These are phyloP conservation scores for Apiotrichum siamense DNA, from an alignment of 1,284 basidiomycete species.

Conservation along the genomic window DNA sequence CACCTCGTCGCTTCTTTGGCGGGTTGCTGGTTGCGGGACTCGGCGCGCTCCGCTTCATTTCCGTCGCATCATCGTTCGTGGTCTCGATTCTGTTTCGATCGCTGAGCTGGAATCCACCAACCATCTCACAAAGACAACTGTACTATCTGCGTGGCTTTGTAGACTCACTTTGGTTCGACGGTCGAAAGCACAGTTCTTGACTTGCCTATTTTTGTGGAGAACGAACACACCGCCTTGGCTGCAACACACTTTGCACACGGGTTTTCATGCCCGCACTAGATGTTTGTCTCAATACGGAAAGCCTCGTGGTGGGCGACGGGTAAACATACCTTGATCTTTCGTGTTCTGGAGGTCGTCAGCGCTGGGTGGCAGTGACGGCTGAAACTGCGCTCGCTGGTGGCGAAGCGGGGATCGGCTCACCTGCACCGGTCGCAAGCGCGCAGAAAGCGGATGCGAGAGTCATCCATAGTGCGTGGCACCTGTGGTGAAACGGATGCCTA, in stretches of 20 bases:
- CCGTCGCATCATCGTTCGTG: background rate
- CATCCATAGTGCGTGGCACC: background rate
- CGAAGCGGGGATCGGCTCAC: too few relatives aligned
- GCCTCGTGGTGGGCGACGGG: too few relatives aligned
- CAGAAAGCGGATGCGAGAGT: constrained; percentile 11
- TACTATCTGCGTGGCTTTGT: too few relatives aligned
- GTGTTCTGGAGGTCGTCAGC: background rate
- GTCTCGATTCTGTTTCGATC: background rate
- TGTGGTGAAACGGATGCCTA: too few relatives aligned
- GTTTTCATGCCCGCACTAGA: constrained; percentile 12
- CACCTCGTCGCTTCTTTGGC: constrained; percentile 1
- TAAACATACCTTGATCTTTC: constrained; percentile 14
- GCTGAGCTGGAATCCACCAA: too few relatives aligned
- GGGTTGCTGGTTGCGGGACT: background rate
- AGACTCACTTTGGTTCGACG: constrained; percentile 8
- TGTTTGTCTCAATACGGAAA: too few relatives aligned
- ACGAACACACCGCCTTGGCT: constrained; percentile 7
- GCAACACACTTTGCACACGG: constrained; percentile 13
- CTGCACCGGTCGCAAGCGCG: constrained; percentile 14
- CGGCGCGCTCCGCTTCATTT: background rate
- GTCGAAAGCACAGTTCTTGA: constrained; percentile 5
- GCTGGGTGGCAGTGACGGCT: too few relatives aligned
- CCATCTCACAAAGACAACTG: too few relatives aligned
- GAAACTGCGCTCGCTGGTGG: too few relatives aligned
- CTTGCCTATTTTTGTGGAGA: constrained; percentile 3